Base-by-base conservation (phyloP, 1,284 basidiomycete species). In the Trametes versicolor region DNA sequence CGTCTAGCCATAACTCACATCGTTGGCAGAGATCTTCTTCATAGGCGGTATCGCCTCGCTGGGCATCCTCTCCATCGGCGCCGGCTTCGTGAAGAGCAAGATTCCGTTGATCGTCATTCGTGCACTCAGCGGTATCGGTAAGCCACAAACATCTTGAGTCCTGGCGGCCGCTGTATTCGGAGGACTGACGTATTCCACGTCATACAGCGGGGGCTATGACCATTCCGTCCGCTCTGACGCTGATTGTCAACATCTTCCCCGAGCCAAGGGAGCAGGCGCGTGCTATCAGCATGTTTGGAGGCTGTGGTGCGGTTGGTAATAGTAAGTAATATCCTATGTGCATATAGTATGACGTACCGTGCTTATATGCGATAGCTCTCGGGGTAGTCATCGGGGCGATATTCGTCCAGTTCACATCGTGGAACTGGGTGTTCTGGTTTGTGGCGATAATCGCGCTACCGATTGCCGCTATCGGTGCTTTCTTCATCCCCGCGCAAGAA, bases 341-440 rank as follows among this genome's bases (percentile, higher is more conserved):
- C 17, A 19, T 19, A 37, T 36, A 23, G 64, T 15, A 51, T 54
- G 2, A 43, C 41, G 4, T 3, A 43, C 17, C 19, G 55, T 39
- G 37, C 52, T 25, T 10, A 43, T 9, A 23, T 48, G 19, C 21
- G 17, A 10, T 58, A 82, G 81, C 80, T 1, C 69, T 81, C 45
- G 82, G 83, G 23, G 65, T 83, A 10, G 73, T 83, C 54, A 78
- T 83, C 52, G 82, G 82, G 29, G 82, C 80, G 8, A 73, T 82
- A 27, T 77, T 84, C 57, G 77, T 80, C 4, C 72, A 81, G 65
- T 81, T 75, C 43, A 76, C 79, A 4, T 79, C 77, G 17, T 84
- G 79, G 71, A 73, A 71, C 25, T 84, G 83, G 83, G 73, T 83
- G 8, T 85, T 84, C 68, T 84, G 79, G 79, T 78, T 81, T 65